phyloP scores from a whole-genome alignment of 2,329 filamentous ascomycete genomes.

The Sporothrix variecibatus region DNA sequence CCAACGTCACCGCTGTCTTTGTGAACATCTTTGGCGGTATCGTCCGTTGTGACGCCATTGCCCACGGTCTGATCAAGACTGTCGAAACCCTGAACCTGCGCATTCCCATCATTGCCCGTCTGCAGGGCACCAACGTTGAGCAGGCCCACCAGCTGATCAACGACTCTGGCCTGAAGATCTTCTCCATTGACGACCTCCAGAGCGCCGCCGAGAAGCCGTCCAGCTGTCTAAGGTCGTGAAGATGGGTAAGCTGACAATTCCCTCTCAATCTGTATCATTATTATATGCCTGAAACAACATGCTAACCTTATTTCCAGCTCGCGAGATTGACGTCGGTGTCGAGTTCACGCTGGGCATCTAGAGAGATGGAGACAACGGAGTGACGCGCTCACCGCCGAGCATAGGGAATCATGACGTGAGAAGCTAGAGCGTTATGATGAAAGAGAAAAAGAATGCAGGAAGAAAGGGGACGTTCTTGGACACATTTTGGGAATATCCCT shows the following conservation, averaged over 20 bases:
- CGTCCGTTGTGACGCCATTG: slow-evolving; percentile 95
- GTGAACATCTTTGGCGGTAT: slow-evolving; percentile 99
- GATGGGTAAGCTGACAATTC: slow-evolving; percentile 67
- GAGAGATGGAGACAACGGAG: slow-evolving; percentile 15
- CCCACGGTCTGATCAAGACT: slow-evolving; percentile 91
- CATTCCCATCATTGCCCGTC: slow-evolving; percentile 92
- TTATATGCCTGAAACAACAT: neutral
- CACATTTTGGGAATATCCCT: neutral
- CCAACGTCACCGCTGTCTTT: slow-evolving; percentile 98
- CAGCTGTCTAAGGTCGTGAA: slow-evolving; percentile 99
- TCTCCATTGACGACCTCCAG: slow-evolving; percentile 98
- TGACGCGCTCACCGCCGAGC: neutral
- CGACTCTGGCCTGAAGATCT: slow-evolving; percentile 98
- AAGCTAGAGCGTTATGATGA: neutral
- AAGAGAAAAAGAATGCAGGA: neutral
- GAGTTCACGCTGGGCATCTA: slow-evolving; percentile 95
- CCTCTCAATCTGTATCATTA: neutral
- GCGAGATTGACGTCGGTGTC: slow-evolving; percentile 95
- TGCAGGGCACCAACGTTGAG: slow-evolving; percentile 99
- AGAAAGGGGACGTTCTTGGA: neutral
- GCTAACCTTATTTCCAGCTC: slow-evolving; percentile 54
- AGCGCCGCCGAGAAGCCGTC: slow-evolving; percentile 95
- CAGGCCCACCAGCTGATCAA: slow-evolving; percentile 89
- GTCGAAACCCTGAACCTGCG: slow-evolving; percentile 93
- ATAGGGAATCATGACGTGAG: neutral